These are phyloP conservation scores for Zymoseptoria tritici DNA, from an alignment of 2,329 filamentous ascomycete genomes.

Conservation along the genomic window DNA sequence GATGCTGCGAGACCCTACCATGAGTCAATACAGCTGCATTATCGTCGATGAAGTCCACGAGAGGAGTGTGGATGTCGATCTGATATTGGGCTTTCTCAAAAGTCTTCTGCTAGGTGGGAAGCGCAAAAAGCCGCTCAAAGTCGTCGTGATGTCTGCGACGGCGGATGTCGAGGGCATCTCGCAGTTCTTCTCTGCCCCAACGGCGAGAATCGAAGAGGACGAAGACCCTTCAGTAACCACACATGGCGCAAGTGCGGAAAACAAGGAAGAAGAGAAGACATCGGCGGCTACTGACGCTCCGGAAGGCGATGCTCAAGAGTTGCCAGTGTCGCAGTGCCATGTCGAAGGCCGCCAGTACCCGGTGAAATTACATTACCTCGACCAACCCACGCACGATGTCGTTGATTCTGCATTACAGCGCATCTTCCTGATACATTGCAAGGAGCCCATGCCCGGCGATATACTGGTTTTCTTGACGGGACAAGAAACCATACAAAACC, in stretches of 20 bases:
- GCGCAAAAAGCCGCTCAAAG: slow-evolving; percentile 68
- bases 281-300: not conserved
- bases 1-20: slow-evolving; percentile 72
- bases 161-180: slow-evolving; percentile 75
- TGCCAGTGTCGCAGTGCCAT: slow-evolving; percentile 39
- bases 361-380: slow-evolving; percentile 69
- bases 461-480: slow-evolving; percentile 88
- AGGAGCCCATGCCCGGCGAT: slow-evolving; percentile 87
- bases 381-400: slow-evolving; percentile 68
- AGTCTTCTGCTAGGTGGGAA: slow-evolving; percentile 57
- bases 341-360: slow-evolving; percentile 85
- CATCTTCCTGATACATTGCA: slow-evolving; percentile 78
- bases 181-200: slow-evolving; percentile 57
- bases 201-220: not conserved
- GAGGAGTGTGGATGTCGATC: slow-evolving; percentile 85
- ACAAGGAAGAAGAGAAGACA: slow-evolving; percentile 11
- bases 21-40: slow-evolving; percentile 80
- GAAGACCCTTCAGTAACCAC: not conserved
- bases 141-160: slow-evolving; percentile 95
- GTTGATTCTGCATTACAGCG: slow-evolving; percentile 72
- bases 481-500: slow-evolving; percentile 81
- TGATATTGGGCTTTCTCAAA: slow-evolving; percentile 81
- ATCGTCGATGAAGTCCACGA: slow-evolving; percentile 97
- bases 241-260: not conserved
- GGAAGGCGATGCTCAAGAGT: not conserved